Base-by-base conservation (phyloP, 106 monocot genomes). In the Posidonia australis region DNA sequence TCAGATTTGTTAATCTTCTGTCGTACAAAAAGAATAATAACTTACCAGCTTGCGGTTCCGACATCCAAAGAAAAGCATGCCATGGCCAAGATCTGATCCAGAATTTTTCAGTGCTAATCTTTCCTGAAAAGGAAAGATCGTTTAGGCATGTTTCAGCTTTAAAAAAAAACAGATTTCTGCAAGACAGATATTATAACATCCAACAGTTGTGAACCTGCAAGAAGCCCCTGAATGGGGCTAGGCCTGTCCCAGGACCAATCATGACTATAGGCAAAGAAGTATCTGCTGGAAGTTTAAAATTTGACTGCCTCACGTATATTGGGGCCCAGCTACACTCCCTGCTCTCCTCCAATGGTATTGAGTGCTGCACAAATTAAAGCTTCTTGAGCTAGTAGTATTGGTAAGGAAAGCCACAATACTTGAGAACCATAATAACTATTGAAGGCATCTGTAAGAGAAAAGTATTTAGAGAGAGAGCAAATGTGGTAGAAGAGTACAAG, bases 221-320 rank as follows among this genome's bases (percentile, higher is more conserved):
- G 69, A 90, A 90, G 9, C 89, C 89, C 51, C 85, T 82, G 78
- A 90, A 90, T 42, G 89, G 89, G 46, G 89, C 89, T 29, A 90
- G 74, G 11, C 89, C 89, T 48, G 89, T 90, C 26, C 89, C 89
- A 46, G 89, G 89, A 32, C 89, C 89, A 53, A 90, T 85, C 85
- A 90, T 90, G 44, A 90, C 78, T 51, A 90, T 74, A 26, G 89
- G 89, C 16, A 80, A 58, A 67, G 77, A 76, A 25, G 77, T 46
- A 75, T 90, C 82, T 27, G 77, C 24, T 51, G 89, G 89, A 10
- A 90, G 76, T 74, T 83, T 90, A 46, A 90, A 90, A 65, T 90
- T 90, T 64, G 89, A 90, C 58, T 90, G 89, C 36, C 89, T 80
- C 41, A 90, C 82, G 46, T 73, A 90, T 41, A 83, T 63, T 7